These are phyloP conservation scores for Fermentozyma sake DNA, from an alignment of 1,139 yeast genomes.

Conservation along the genomic window DNA sequence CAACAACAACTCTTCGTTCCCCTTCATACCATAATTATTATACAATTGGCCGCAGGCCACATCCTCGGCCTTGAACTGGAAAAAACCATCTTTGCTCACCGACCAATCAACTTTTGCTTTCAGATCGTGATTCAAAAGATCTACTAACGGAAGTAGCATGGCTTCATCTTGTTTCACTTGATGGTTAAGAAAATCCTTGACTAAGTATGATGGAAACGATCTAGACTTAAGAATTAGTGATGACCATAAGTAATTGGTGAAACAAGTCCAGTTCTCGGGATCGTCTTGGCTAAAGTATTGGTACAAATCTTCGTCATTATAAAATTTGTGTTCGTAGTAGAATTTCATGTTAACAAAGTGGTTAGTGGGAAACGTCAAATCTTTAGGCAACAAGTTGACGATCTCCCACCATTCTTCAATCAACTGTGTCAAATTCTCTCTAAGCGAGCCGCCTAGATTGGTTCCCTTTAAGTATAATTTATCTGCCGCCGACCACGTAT, in stretches of 20 bases:
- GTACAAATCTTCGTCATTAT: conserved; percentile 34
- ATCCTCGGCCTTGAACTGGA: conserved; percentile 27
- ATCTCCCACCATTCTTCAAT: conserved; percentile 53
- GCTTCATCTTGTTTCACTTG: conserved; percentile 42
- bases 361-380: conserved; percentile 24
- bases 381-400: conserved; percentile 32
- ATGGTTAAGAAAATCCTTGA: conserved; percentile 16
- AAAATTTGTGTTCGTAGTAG: conserved; percentile 45
- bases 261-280: conserved; percentile 52
- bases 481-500: conserved; percentile 56
- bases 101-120: conserved; percentile 65
- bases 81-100: conserved; percentile 19
- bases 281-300: conserved; percentile 21
- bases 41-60: conserved; percentile 47
- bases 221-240: conserved; percentile 66
- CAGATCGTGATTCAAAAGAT: conserved; percentile 69
- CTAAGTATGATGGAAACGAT: conserved; percentile 65
- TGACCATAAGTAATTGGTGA: conserved; percentile 72
- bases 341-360: conserved; percentile 43
- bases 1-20: conserved; percentile 68
- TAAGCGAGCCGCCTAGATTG: conserved; percentile 45
- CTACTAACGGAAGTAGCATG: conserved; percentile 74
- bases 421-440: conserved; percentile 26
- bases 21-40: conserved; percentile 84
- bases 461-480: conserved; percentile 56